Percentiles rank a stretch among this genome's conserved stretches.
Conservation (phyloP, 2,329 filamentous ascomycete species). For the Lecanoromycetidae sp. region DNA sequence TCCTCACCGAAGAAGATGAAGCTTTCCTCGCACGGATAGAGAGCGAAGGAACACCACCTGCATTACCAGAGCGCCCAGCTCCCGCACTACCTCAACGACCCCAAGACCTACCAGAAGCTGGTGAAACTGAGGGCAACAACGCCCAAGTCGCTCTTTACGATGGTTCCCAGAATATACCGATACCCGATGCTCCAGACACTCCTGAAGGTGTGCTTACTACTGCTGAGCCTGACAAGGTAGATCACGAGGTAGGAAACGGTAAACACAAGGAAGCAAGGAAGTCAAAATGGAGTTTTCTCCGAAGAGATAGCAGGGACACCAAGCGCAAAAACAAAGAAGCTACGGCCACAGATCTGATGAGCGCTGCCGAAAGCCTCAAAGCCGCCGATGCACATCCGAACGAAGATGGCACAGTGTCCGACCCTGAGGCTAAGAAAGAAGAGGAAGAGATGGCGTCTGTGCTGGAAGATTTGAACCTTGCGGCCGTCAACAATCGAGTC, state of each 20-base stretch:
- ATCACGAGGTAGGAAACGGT: slow-evolving; percentile 21
- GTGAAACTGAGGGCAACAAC: slow-evolving; percentile 27
- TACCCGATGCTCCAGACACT: slow-evolving; percentile 38
- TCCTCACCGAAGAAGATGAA: slow-evolving; percentile 21
- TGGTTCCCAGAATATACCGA: slow-evolving; percentile 36
- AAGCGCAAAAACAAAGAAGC: slow-evolving; percentile 26
- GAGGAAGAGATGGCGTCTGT: slow-evolving; percentile 63
- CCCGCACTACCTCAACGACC: slow-evolving; percentile 15
- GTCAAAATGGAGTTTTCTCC: slow-evolving; percentile 29
- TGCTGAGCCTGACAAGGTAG: slow-evolving; percentile 24
- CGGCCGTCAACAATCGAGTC: slow-evolving; percentile 71
- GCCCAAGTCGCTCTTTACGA: slow-evolving; percentile 35
- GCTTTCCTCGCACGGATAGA: slow-evolving; percentile 18
- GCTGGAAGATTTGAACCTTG: slow-evolving; percentile 72
- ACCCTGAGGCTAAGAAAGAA: slow-evolving; percentile 43
- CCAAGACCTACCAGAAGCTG: slow-evolving; percentile 14
- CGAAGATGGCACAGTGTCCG: slow-evolving; percentile 27
- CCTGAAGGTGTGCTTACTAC: slow-evolving; percentile 28
- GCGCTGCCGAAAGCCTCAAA: slow-evolving; percentile 23
- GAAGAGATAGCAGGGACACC: slow-evolving; percentile 26
- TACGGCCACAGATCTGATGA: slow-evolving; percentile 22
- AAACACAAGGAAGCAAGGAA: slow-evolving; percentile 24
- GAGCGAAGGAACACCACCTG: slow-evolving; percentile 17
- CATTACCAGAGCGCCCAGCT: slow-evolving; percentile 14
- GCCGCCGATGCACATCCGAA: slow-evolving; percentile 22